Evolutionary conservation across 2,329 filamentous ascomycete genomes (phyloP), one percentile per base, ranked within the genome.

Genomic region (Talaromyces sp.): DNA sequence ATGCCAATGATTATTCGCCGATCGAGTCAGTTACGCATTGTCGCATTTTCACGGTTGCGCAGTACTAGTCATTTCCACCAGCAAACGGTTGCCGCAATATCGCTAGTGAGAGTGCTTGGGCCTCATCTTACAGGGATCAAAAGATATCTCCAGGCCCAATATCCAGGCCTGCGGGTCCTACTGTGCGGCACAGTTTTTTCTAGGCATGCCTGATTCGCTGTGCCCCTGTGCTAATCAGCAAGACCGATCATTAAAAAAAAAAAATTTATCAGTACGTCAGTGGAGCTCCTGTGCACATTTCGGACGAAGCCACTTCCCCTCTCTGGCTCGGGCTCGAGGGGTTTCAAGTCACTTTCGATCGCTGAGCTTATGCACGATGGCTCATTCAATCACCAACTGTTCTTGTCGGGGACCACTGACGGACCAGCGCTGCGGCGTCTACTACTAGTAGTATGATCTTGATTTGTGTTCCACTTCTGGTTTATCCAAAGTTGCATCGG

Each of bases 301-400:
- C 49, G 47, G 40, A 36, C 52, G 52, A 49, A 55, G 47, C 41
- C 48, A 22, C 40, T 41, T 22, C 48, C 51, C 33, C 40, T 46
- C 49, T 20, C 41, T 51, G 30, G 36, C 19, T 33, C 40, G 33
- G 41, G 27, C 39, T 46, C 32, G n/a, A 30, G 27, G 19, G 16
- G 24, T 45, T 30, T 8, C 17, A 19, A 22, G 37, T 30, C 20
- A 29, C 40, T 42, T n/a, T 32, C 55, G 47, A 42, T 51, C 49
- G 47, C 46, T 55, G 48, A 37, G 36, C 33, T 30, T 61, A 63
- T 63, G 61, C 61, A 63, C 51, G 51, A 51, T 40, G 50, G 40
- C 17, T 35, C 17, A 32, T 29, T 47, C 20, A 49, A 61, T 64
- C 61, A 64, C 58, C 57, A 62, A 62, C 55, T 17, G 19, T 42